These are phyloP conservation scores for Ophiostoma sp. DNA, from an alignment of 2,329 filamentous ascomycete species.

Conservation along the genomic window DNA sequence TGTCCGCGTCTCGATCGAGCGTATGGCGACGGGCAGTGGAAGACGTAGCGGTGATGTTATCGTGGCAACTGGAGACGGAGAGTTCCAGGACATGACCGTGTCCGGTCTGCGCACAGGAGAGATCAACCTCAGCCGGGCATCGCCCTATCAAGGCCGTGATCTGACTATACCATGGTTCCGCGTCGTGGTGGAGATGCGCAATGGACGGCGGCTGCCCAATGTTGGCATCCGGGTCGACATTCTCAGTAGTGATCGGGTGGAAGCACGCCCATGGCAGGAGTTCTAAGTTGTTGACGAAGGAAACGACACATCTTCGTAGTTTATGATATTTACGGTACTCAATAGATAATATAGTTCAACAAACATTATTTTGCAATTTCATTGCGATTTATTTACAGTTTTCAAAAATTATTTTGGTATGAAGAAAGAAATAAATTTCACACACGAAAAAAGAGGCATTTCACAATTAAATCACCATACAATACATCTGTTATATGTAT, in stretches of 20 bases:
- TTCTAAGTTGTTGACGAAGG: neutral
- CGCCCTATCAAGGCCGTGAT: slow-evolving; percentile 15
- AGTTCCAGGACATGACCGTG: slow-evolving; percentile 67
- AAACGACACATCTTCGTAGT: neutral
- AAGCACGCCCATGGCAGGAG: slow-evolving; percentile 47
- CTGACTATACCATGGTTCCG: slow-evolving; percentile 63
- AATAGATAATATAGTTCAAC: neutral
- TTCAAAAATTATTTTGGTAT: neutral
- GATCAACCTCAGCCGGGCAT: slow-evolving; percentile 18
- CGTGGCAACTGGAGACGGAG: slow-evolving; percentile 67
- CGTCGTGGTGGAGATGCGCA: slow-evolving; percentile 70
- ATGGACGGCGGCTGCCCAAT: slow-evolving; percentile 51
- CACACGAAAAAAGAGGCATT: no score
- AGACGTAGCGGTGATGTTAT: slow-evolving; percentile 56
- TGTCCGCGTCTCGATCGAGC: slow-evolving; percentile 71
- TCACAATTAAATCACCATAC: neutral
- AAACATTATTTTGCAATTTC: no score
- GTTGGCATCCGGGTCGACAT: slow-evolving; percentile 55
- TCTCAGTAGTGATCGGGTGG: slow-evolving; percentile 50
- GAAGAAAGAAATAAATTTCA: neutral
- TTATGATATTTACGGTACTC: neutral
- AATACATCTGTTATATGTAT: neutral
- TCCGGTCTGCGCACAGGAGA: slow-evolving; percentile 35
- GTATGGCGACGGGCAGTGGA: slow-evolving; percentile 32
- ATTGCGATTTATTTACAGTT: no score